Percentiles rank a stretch among this genome's conserved stretches.
Evolutionary conservation across 1,284 basidiomycete genomes (phyloP).

Genomic region (Pascua guehoae): DNA sequence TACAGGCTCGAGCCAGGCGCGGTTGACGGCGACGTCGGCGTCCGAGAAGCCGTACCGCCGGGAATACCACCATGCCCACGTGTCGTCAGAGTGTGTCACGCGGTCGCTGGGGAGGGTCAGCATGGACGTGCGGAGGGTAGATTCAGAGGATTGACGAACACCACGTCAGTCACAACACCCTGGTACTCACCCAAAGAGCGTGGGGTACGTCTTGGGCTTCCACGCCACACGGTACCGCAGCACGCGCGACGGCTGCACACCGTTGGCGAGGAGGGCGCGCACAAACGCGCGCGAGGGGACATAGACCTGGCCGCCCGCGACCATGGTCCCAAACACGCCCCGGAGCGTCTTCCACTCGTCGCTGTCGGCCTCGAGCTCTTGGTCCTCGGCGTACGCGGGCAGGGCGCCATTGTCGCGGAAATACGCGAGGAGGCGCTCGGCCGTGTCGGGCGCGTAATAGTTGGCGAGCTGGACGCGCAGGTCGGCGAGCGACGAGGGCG

Average conservation of each 20-base stretch:
- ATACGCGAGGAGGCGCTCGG: slow-evolving; percentile 11
- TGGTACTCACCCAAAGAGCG: slow-evolving; percentile 1
- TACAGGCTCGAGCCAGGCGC: slow-evolving; percentile 19
- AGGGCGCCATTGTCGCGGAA: slow-evolving; percentile 1
- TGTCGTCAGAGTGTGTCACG: slow-evolving; percentile 26
- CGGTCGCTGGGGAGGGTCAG: not conserved
- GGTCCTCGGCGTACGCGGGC: not conserved
- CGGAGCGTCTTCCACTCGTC: slow-evolving; percentile 11
- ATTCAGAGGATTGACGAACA: no score
- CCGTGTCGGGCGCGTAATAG: slow-evolving; percentile 22
- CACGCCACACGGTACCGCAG: slow-evolving; percentile 24
- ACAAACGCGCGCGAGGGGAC: slow-evolving; percentile 18
- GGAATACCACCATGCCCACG: slow-evolving; percentile 25
- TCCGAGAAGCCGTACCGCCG: slow-evolving; percentile 18
- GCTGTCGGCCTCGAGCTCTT: slow-evolving; percentile 4
- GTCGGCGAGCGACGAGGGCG: slow-evolving; percentile 13
- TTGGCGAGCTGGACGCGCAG: slow-evolving; percentile 21
- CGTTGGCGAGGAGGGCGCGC: slow-evolving; percentile 15
- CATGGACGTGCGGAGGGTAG: not conserved
- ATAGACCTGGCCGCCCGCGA: slow-evolving; percentile 26
- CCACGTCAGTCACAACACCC: no score
- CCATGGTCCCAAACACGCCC: slow-evolving; percentile 24
- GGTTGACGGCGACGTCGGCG: slow-evolving; percentile 8
- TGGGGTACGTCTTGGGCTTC: slow-evolving; percentile 2
- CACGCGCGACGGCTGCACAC: slow-evolving; percentile 12